Percentiles rank a stretch among this genome's conserved stretches.
Conservation (phyloP, 164 flowering plant species). For the Dillenia turbinata region DNA sequence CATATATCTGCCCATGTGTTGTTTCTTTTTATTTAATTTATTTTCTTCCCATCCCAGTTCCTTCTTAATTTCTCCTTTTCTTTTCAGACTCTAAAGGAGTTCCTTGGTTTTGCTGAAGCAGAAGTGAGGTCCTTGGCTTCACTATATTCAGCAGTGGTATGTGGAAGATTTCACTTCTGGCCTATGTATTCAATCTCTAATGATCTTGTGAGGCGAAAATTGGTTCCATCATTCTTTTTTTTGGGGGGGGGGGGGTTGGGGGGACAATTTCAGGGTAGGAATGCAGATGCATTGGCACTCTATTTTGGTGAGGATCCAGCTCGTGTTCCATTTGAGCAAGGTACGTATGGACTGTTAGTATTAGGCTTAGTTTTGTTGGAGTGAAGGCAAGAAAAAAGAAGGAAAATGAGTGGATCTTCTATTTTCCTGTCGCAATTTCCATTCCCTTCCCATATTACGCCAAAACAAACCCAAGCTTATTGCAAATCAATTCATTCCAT, state of each 20-base stretch:
- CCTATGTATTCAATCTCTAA: not conserved
- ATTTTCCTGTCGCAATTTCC: too few species aligned
- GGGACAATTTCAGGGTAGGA: constrained; percentile 67
- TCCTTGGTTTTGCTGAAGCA: constrained; percentile 78
- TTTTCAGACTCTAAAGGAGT: constrained; percentile 68
- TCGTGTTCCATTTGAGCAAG: constrained; percentile 95
- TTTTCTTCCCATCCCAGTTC: not conserved
- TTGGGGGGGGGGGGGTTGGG: constrained; percentile 7
- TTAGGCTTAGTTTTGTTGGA: too few species aligned
- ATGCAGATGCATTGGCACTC: constrained; percentile 79
- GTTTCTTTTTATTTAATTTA: not conserved
- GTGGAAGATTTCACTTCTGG: constrained; percentile 15
- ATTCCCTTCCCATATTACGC: too few species aligned
- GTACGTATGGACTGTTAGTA: constrained; percentile 22
- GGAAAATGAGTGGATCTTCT: too few species aligned
- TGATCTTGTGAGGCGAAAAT: too few species aligned
- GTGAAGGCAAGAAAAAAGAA: too few species aligned
- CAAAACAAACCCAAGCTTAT: too few species aligned
- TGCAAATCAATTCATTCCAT: too few species aligned
- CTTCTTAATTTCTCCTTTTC: too few species aligned
- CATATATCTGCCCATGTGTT: too few species aligned
- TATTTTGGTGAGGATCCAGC: constrained; percentile 99
- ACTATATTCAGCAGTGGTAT: constrained; percentile 85
- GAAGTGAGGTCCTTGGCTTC: constrained; percentile 86
- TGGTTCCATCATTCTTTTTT: not conserved